Conservation (phyloP, 768 basidiomycete species). For the Xanthoconium stramineum region DNA sequence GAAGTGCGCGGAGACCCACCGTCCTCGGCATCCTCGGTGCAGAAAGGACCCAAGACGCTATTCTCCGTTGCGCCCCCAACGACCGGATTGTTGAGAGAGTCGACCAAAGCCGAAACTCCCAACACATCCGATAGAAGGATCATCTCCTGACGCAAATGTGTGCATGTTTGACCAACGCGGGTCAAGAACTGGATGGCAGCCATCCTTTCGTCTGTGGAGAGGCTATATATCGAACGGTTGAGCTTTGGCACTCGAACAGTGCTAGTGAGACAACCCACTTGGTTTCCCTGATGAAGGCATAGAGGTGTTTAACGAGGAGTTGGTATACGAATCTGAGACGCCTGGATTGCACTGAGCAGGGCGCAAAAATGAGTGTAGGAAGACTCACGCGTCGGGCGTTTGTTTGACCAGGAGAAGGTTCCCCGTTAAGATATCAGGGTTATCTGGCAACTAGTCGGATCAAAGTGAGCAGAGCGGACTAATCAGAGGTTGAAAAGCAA, state of each 20-base stretch:
- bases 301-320: slow-evolving; percentile 62
- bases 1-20: slow-evolving; percentile 38
- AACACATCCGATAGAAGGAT: slow-evolving; percentile 83
- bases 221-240: slow-evolving; percentile 25
- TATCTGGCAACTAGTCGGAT: slow-evolving; percentile 42
- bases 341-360: slow-evolving; percentile 17
- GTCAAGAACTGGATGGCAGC: slow-evolving; percentile 76
- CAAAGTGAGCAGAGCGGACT: not conserved
- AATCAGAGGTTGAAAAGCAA: slow-evolving; percentile 5
- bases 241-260: not conserved
- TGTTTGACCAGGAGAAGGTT: slow-evolving; percentile 42
- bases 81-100: slow-evolving; percentile 68
- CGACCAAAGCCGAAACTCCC: slow-evolving; percentile 76
- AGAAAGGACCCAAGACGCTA: slow-evolving; percentile 82
- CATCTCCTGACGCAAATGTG: slow-evolving; percentile 70
- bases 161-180: slow-evolving; percentile 66
- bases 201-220: no score
- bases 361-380: not conserved
- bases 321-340: slow-evolving; percentile 47
- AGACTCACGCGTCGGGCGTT: slow-evolving; percentile 38
- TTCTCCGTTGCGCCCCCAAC: slow-evolving; percentile 63
- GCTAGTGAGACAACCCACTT: slow-evolving; percentile 34
- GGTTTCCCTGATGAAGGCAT: slow-evolving; percentile 72
- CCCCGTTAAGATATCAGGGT: slow-evolving; percentile 46
- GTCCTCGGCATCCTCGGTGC: slow-evolving; percentile 71